Evolutionary conservation across 805 yeast species (phyloP), one percentile per base, ranked within the genome.

Genomic region (Candida railenensis): DNA sequence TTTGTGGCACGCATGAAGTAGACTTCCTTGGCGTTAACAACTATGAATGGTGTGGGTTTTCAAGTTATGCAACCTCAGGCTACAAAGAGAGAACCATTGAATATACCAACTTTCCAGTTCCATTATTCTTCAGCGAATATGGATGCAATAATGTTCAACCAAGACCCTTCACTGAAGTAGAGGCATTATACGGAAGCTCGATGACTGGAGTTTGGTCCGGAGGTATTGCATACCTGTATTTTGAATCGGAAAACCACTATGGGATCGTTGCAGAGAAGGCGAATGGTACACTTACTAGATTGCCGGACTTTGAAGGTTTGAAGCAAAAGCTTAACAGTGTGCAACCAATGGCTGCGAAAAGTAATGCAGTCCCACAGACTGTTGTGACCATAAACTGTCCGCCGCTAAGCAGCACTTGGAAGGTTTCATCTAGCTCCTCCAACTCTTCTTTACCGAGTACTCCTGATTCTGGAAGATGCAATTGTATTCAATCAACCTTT

Each of bases 21-120:
- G 73, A 69, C 46, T 68, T 69, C 55, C 58, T 67, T 40, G 73
- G 66, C 3, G 48, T 69, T 22, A 69, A 66, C 48, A 67, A 67
- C 63, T 69, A 67, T 48, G 72, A 67, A 51, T 69, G 75, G 75
- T 69, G 75, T 58, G 73, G 73, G 1, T 67, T 65, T 48, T 67
- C 73, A 14, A 54, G 65, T 3, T 69, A 58, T 42, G 54, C 62
- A 15, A 62, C 71, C 4, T 65, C 71, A 2, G 74, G 75, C 1
- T 69, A 66, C 48, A 51, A 64, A 44, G 71, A 67, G 12, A 53
- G 71, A 48, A 68, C 73, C 14, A 15, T 45, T 2, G 68, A 65
- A 47, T 68, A 57, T 45, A 33, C 44, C 18, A 53, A 59, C 32
- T 61, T 52, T 48, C 64, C 71, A 1, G 66, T 67, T 16, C 74